These are phyloP conservation scores for Debaryomyces robertsiae DNA, from an alignment of 1,139 yeast species.

Conservation along the genomic window DNA sequence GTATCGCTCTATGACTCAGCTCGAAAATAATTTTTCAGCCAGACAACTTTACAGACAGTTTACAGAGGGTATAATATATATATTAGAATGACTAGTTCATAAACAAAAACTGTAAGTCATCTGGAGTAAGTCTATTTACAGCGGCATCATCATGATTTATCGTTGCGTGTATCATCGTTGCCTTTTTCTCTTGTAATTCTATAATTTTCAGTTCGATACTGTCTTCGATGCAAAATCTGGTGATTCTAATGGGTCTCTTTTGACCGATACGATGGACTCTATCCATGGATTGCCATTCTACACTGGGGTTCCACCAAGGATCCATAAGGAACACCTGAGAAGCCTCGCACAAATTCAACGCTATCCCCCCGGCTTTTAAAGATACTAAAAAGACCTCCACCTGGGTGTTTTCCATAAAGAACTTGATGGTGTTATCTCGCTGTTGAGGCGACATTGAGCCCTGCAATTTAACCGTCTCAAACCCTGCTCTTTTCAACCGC, in stretches of 20 bases:
- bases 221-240: conserved; percentile 91
- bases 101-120: conserved; percentile 91
- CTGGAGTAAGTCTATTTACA: conserved; percentile 82
- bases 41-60: background rate
- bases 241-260: conserved; percentile 89
- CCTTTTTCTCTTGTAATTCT: conserved; percentile 94
- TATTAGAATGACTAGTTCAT: conserved; percentile 48
- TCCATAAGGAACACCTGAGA: conserved; percentile 93
- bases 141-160: conserved; percentile 92
- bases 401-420: conserved; percentile 87
- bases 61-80: background rate
- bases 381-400: conserved; percentile 95
- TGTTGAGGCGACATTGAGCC: conserved; percentile 97
- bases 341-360: conserved; percentile 92
- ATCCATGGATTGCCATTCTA: conserved; percentile 98
- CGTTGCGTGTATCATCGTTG: conserved; percentile 96
- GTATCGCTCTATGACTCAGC: conserved; percentile 7
- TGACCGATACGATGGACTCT: conserved; percentile 98
- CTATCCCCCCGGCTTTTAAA: conserved; percentile 98
- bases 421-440: conserved; percentile 84
- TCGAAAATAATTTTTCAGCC: conserved; percentile 5
- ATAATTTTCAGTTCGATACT: conserved; percentile 95
- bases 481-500: conserved; percentile 92
- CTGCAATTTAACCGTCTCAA: conserved; percentile 87
- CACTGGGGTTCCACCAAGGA: conserved; percentile 99